Base-by-base conservation (phyloP, 305 asterid species). In the Petunia hybrid region DNA sequence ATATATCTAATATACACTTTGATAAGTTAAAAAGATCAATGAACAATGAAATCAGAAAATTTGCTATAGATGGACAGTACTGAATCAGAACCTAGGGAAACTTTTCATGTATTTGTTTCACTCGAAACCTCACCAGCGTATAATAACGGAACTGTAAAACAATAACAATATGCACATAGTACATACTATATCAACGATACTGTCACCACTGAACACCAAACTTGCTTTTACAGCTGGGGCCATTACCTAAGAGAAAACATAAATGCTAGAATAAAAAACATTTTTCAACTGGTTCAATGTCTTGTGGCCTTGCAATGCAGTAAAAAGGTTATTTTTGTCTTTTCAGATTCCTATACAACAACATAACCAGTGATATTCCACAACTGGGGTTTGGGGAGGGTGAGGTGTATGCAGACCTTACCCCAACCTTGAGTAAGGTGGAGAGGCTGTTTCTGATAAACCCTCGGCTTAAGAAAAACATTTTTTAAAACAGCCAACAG, bases 201-300 rank as follows among this genome's bases (percentile, higher is more conserved):
- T 22, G 31, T 31, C 61, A 71, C 61, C 43, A 31, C 43, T 31
- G 43, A 4, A 41, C 78, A 73, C 62, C 45, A 51, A 48, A 12
- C 53, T 73, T 55, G 62, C 35, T 73, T 59, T 73, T 48, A 31
- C 43, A 73, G 62, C 62, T 35, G 2, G 35, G 45, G 45, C 62
- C 7, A 35, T 73, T 62, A 73, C 51, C 45, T 51, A 48, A 73
- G 62, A 51, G 35, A 51, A 10, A 10, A 71, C 31, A 71, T 46
- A 71, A 48, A 71, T 10, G 78, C 46, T 48, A 48, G 31, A 3
- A 48, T 35, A 48, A 35, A 48, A n/a, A n/a, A n/a, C n/a, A n/a
- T n/a, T n/a, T n/a, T 12, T 73, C 16, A 73, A 48, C 78, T 48
- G 35, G 61, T 73, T 48, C 78, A 48, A 43, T 71, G 77, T 22